These are phyloP conservation scores for Cinnamomum chago DNA, from an alignment of 164 flowering plant genomes.

Conservation along the genomic window DNA sequence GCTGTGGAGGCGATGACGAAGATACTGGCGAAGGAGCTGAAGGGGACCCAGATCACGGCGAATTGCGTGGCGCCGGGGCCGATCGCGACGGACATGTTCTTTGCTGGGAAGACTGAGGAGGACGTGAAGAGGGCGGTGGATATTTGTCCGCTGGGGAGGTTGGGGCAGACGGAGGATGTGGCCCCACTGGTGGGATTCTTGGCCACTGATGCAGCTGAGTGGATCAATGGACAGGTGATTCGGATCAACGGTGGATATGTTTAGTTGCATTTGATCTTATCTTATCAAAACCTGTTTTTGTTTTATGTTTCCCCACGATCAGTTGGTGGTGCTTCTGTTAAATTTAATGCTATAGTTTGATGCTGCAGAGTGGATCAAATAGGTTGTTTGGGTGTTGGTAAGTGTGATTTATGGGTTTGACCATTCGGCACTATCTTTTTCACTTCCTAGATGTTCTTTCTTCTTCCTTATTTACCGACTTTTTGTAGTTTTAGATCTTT, in stretches of 20 bases:
- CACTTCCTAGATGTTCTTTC: no score
- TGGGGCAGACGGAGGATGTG: conserved; percentile 47
- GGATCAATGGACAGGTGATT: conserved; percentile 62
- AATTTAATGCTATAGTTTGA: conserved; percentile 11
- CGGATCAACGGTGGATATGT: conserved; percentile 58
- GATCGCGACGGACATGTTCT: conserved; percentile 54
- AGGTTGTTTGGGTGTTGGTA: no score
- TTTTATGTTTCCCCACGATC: no score
- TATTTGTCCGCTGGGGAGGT: conserved; percentile 33
- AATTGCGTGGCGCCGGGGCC: conserved; percentile 67
- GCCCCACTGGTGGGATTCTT: conserved; percentile 51
- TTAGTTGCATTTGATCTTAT: conserved; percentile 1
- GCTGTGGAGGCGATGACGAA: conserved; percentile 41
- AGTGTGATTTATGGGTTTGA: conserved; percentile 1
- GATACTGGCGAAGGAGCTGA: conserved; percentile 1
- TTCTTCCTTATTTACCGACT: no score
- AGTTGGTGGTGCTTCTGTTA: no score
- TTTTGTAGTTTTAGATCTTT: no score
- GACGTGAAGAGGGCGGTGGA: conserved; percentile 24
- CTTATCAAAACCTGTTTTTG: no score
- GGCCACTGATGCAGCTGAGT: conserved; percentile 45
- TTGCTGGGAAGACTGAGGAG: conserved; percentile 44
- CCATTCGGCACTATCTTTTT: no score
- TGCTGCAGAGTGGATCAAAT: conserved; percentile 40
- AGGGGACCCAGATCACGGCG: conserved; percentile 41